Base-by-base conservation (phyloP, 805 yeast genomes). In the Teunomyces gatunensis region DNA sequence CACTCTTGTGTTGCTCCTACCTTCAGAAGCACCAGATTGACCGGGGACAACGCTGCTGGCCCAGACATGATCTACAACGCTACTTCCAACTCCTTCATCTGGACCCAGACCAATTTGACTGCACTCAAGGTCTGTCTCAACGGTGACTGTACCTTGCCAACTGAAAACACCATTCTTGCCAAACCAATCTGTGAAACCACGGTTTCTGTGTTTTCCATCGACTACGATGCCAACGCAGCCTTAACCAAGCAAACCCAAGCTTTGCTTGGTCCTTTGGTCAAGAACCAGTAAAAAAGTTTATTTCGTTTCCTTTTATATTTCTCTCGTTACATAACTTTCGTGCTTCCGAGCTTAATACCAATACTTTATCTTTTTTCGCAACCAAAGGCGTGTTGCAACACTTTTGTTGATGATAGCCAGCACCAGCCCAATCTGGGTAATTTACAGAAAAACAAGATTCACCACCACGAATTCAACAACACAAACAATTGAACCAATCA, bases 91-190 rank as follows among this genome's bases (percentile, higher is more conserved):
- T 49, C 60, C n/a, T 54, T 66, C 48, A 42, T 35, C 11, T 54
- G 42, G 46, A 33, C 42, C 35, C 44, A 51, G 27, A 50, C 48
- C 25, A 23, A 57, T 6, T 52, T 54, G 47, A 42, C 45, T 5
- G 59, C 61, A 13, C 44, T 64, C 35, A 45, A 56, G 13, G 61
- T n/a, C n/a, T 53, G 78, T 51, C 47, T 52, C 47, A 61, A 68
- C 48, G 83, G 83, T 57, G 72, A 72, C 54, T 69, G 73, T 46
- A 25, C 62, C 15, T 67, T 77, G 53, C 81, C 76, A 46, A 67
- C 74, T 47, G 81, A 77, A 58, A 56, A 61, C 51, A 54, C 51
- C 34, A 57, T 69, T 41, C 53, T 65, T 43, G 57, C 54, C 13
- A 59, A 63, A 53, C 50, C 58, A 49, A 58, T 59, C 47, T 64